A percentile compares a stretch with the other conserved stretches of the same genome.
These are phyloP conservation scores for Pythium phragmitis DNA, from an alignment of 352 stramenopile species.

Conservation along the genomic window DNA sequence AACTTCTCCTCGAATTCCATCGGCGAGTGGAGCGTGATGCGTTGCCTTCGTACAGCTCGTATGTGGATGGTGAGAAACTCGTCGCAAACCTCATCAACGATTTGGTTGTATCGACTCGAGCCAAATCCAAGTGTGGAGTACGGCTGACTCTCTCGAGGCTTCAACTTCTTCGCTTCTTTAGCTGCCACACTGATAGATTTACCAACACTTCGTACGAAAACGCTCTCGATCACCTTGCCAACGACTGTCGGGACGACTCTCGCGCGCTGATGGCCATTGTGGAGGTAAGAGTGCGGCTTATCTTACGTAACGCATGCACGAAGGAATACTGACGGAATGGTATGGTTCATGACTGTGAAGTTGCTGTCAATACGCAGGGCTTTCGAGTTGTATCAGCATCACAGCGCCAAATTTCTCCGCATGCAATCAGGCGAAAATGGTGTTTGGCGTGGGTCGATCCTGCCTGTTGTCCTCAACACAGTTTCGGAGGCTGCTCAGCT, in stretches of 20 bases:
- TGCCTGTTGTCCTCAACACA: conserved; percentile 9
- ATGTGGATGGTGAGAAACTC: conserved; percentile 8
- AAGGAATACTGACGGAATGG: background rate
- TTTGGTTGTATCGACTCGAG: background rate
- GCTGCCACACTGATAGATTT: conserved; percentile 5
- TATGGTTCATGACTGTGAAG: conserved; percentile 3
- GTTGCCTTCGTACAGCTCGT: background rate
- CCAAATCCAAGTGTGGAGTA: background rate
- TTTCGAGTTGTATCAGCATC: conserved; percentile 11
- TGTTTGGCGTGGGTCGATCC: conserved; percentile 15
- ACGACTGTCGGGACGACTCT: background rate
- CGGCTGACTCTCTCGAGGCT: conserved; percentile 1
- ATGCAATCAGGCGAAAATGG: background rate
- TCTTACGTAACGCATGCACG: background rate
- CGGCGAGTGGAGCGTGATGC: background rate
- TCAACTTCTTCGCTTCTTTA: conserved; percentile 12
- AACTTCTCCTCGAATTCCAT: conserved; percentile 8
- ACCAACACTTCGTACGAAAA: background rate
- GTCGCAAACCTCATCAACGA: conserved; percentile 5
- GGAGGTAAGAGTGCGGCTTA: conserved; percentile 5
- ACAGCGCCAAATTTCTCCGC: conserved; percentile 3
- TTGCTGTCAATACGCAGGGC: conserved; percentile 8
- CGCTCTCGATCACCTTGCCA: background rate
- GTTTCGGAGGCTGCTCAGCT: conserved; percentile 16
- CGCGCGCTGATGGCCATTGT: background rate